Evolutionary conservation across 495 filamentous ascomycete genomes (phyloP).

Genomic region (Viridothelium virens): DNA sequence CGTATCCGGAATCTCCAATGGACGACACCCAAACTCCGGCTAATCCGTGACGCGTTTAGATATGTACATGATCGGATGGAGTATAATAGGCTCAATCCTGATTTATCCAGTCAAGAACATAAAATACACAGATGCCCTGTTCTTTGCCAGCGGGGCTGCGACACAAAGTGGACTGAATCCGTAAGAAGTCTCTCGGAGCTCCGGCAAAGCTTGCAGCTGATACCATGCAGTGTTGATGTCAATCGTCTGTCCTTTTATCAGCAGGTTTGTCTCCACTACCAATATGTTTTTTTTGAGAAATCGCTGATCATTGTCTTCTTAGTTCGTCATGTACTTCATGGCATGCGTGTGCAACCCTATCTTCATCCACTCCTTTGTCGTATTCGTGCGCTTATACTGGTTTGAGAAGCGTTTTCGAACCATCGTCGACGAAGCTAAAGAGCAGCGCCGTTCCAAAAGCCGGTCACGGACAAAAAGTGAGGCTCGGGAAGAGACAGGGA

Average conservation of each 20-base stretch:
- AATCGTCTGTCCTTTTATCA: constrained; percentile 71
- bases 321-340: constrained; percentile 49
- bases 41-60: constrained; percentile 31
- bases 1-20: not conserved
- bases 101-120: constrained; percentile 58
- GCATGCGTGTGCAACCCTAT: constrained; percentile 65
- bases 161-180: constrained; percentile 93
- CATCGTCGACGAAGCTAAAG: constrained; percentile 55
- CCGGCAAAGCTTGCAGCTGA: constrained; percentile 17
- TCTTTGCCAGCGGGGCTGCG: constrained; percentile 68
- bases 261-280: constrained; percentile 39
- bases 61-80: constrained; percentile 64
- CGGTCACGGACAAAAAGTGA: constrained; percentile 51
- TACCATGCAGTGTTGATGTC: constrained; percentile 50
- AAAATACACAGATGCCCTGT: constrained; percentile 79
- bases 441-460: constrained; percentile 41
- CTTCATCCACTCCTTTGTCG: constrained; percentile 76
- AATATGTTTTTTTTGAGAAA: too few species aligned
- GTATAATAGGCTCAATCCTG: constrained; percentile 65
- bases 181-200: constrained; percentile 27
- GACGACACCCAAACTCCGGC: not conserved
- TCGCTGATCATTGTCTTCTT: constrained; percentile 8
- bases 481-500: constrained; percentile 41
- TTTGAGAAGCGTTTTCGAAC: constrained; percentile 90
- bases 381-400: constrained; percentile 91